Conservation (phyloP, 805 yeast species). For the Yarrowia osloensis region DNA sequence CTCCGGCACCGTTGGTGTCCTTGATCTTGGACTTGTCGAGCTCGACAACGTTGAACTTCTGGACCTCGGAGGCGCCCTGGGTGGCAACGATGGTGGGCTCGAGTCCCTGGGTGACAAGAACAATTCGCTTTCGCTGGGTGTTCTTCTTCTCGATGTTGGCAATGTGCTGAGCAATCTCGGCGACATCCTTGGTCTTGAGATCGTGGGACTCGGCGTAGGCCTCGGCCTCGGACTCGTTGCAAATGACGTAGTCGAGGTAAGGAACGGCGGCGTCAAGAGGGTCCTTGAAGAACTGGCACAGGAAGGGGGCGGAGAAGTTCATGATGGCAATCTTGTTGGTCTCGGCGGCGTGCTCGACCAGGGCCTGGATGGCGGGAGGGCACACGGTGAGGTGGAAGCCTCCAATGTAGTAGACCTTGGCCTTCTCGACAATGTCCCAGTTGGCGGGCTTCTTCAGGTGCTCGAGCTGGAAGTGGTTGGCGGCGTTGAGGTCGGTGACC, state of each 20-base stretch:
- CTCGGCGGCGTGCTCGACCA: slow-evolving; percentile 91
- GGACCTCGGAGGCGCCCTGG: slow-evolving; percentile 53
- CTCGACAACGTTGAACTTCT: slow-evolving; percentile 67
- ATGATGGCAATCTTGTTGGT: slow-evolving; percentile 73
- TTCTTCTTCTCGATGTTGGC: slow-evolving; percentile 78
- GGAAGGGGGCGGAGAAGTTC: slow-evolving; percentile 96
- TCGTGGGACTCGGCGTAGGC: slow-evolving; percentile 88
- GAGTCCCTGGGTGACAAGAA: slow-evolving; percentile 92
- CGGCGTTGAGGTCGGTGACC: slow-evolving; percentile 96
- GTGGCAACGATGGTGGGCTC: slow-evolving; percentile 83
- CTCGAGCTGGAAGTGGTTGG: slow-evolving; percentile 89
- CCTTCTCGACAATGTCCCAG: slow-evolving; percentile 83
- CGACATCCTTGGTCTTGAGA: slow-evolving; percentile 60
- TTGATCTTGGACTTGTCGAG: slow-evolving; percentile 66
- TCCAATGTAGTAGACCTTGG: slow-evolving; percentile 85
- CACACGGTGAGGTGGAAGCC: slow-evolving; percentile 99
- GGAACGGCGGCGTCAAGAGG: slow-evolving; percentile 77
- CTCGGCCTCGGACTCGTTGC: slow-evolving; percentile 96
- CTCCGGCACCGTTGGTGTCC: slow-evolving; percentile 99
- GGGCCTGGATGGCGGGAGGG: slow-evolving; percentile 85
- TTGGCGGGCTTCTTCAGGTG: slow-evolving; percentile 87
- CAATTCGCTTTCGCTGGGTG: slow-evolving; percentile 71
- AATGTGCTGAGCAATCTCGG: slow-evolving; percentile 76
- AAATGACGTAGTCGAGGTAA: slow-evolving; percentile 87
- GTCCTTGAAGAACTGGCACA: slow-evolving; percentile 92